Evolutionary conservation across 495 filamentous ascomycete species (phyloP).

Genomic region (Neurospora africana): DNA sequence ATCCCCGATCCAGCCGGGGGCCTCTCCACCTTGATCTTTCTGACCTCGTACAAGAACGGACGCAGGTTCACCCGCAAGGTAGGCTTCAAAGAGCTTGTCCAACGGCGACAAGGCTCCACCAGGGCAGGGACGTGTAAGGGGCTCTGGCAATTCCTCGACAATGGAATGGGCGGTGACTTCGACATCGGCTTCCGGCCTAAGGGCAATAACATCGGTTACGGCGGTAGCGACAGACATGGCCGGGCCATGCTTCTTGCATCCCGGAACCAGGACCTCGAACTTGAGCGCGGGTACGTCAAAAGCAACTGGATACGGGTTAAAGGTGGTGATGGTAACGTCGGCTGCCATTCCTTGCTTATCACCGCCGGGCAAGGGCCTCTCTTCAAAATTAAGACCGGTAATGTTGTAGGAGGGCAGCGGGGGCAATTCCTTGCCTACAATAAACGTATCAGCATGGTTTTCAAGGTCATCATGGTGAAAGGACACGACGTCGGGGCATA

Average conservation of each 20-base stretch:
- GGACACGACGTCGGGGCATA: neutral
- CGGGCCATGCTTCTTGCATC: constrained; percentile 60
- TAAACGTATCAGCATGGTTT: constrained; percentile 18
- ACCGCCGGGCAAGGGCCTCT: constrained; percentile 40
- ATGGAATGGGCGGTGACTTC: constrained; percentile 57
- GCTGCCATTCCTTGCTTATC: constrained; percentile 57
- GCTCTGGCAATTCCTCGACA: constrained; percentile 57
- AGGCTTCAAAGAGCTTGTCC: constrained; percentile 70
- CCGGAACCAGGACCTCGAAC: constrained; percentile 74
- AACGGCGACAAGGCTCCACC: constrained; percentile 66
- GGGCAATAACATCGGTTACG: constrained; percentile 50
- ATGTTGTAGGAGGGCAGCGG: constrained; percentile 68
- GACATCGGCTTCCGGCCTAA: constrained; percentile 55
- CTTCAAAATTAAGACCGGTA: constrained; percentile 61
- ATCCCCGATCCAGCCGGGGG: constrained; percentile 71
- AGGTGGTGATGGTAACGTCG: constrained; percentile 57
- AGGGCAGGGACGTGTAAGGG: constrained; percentile 62
- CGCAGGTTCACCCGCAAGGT: constrained; percentile 65
- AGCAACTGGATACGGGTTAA: constrained; percentile 64
- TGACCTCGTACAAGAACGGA: constrained; percentile 74
- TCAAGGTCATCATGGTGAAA: constrained; percentile 1
- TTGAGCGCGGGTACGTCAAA: constrained; percentile 66
- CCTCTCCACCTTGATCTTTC: constrained; percentile 47
- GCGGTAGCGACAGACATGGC: constrained; percentile 58
- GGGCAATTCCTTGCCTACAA: constrained; percentile 56